These are phyloP conservation scores for Candida endomychidarum DNA, from an alignment of 805 yeast genomes.

Conservation along the genomic window DNA sequence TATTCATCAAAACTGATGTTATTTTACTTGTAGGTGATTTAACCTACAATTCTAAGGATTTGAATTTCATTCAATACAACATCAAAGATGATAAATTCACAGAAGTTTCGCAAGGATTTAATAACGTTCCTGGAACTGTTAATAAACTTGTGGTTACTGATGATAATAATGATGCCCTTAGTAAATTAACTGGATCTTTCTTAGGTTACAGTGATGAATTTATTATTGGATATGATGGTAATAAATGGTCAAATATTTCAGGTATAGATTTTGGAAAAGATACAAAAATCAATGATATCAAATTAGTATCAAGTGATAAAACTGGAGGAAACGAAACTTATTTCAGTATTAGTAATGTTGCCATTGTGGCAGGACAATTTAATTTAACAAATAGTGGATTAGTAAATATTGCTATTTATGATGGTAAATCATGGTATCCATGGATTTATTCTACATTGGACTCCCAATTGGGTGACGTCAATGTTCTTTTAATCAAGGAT, in stretches of 20 bases:
- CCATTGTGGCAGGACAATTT: constrained; percentile 61
- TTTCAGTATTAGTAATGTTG: constrained; percentile 43
- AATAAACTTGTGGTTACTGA: constrained; percentile 17
- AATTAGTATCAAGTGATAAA: constrained; percentile 37
- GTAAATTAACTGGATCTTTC: constrained; percentile 38
- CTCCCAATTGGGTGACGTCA: constrained; percentile 27
- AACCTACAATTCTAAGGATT: constrained; percentile 29
- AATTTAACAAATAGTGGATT: constrained; percentile 45
- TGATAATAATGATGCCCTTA: constrained; percentile 20
- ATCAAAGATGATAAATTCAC: constrained; percentile 39
- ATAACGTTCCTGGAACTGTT: constrained; percentile 23
- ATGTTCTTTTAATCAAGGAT: constrained; percentile 35
- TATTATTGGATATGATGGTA: constrained; percentile 46
- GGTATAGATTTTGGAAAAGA: constrained; percentile 28
- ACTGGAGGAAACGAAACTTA: constrained; percentile 30
- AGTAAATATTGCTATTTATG: constrained; percentile 60
- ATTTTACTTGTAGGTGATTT: constrained; percentile 56
- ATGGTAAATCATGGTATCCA: constrained; percentile 71
- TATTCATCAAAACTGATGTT: constrained; percentile 39
- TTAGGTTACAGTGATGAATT: constrained; percentile 35
- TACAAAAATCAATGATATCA: constrained; percentile 44
- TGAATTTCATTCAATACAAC: constrained; percentile 55
- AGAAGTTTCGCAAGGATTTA: constrained; percentile 17
- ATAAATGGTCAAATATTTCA: constrained; percentile 48
- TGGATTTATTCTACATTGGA: constrained; percentile 42